A percentile compares a stretch with the other conserved stretches of the same genome.
These are phyloP conservation scores for Scheffersomyces quercinus DNA, from an alignment of 1,139 yeast genomes.

Conservation along the genomic window DNA sequence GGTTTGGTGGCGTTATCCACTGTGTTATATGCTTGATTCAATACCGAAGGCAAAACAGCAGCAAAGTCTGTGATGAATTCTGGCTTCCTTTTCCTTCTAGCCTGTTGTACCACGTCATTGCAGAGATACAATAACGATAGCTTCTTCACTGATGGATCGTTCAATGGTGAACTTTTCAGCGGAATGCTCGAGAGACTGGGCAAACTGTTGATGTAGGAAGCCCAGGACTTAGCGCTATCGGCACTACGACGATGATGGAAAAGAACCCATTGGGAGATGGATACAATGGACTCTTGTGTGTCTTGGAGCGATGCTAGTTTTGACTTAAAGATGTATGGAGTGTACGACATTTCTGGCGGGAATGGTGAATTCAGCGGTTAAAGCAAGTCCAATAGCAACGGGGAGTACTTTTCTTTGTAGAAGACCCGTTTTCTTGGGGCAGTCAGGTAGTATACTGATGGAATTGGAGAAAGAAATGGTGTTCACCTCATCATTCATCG, in stretches of 20 bases:
- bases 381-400: no score
- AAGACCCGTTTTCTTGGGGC: no score
- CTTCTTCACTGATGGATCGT: slow-evolving; percentile 43
- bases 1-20: slow-evolving; percentile 45
- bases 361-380: neutral
- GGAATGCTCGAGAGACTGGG: slow-evolving; percentile 3
- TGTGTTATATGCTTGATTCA: slow-evolving; percentile 31
- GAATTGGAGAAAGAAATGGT: no score
- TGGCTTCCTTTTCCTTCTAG: slow-evolving; percentile 61
- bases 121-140: slow-evolving; percentile 70
- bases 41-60: slow-evolving; percentile 41
- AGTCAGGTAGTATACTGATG: no score
- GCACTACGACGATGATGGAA: slow-evolving; percentile 71
- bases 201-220: slow-evolving; percentile 33
- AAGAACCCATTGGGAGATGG: slow-evolving; percentile 82
- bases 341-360: slow-evolving; percentile 52
- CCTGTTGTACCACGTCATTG: slow-evolving; percentile 83
- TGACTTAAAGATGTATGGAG: slow-evolving; percentile 53
- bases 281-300: slow-evolving; percentile 80
- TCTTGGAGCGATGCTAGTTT: slow-evolving; percentile 67
- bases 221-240: slow-evolving; percentile 66
- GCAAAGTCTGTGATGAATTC: slow-evolving; percentile 65
- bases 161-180: slow-evolving; percentile 7
- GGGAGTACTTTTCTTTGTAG: no score
- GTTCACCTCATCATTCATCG: no score